Conservation (phyloP, 345 rosid species). For the Syzygium oleosum region DNA sequence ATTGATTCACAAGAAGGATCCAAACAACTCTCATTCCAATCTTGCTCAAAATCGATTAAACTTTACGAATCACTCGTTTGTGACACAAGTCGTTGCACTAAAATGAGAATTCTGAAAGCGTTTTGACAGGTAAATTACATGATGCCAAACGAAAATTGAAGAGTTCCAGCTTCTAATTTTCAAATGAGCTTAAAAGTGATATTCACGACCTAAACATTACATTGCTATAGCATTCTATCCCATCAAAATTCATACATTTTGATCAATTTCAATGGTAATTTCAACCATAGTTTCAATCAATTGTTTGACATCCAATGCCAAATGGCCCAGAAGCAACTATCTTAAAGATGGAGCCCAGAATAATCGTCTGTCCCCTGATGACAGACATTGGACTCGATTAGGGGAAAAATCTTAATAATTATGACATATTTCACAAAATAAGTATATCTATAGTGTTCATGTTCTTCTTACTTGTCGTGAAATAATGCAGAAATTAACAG, state of each 20-base stretch:
- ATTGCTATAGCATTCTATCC: not conserved
- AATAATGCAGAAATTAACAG: not conserved
- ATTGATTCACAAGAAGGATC: too few species aligned
- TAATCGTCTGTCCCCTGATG: not conserved
- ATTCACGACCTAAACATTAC: not conserved
- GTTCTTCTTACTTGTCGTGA: not conserved
- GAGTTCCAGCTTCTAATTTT: too few species aligned
- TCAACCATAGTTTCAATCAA: not conserved
- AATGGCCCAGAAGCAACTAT: not conserved
- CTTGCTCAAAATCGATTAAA: too few species aligned
- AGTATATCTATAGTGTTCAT: not conserved
- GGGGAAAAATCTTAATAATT: not conserved
- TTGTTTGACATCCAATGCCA: not conserved
- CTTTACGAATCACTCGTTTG: too few species aligned
- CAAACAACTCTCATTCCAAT: too few species aligned
- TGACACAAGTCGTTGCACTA: too few species aligned
- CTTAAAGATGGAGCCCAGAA: not conserved
- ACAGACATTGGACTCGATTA: not conserved
- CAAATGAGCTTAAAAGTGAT: not conserved
- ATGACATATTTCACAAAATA: not conserved
- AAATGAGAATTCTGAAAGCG: too few species aligned
- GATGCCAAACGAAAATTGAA: too few species aligned
- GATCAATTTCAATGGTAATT: not conserved
- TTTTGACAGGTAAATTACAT: too few species aligned
- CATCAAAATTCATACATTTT: not conserved